Evolutionary conservation across 805 yeast genomes (phyloP), one percentile per base, ranked within the genome.

Genomic region (Hemisphaericaspora nanyangensis): DNA sequence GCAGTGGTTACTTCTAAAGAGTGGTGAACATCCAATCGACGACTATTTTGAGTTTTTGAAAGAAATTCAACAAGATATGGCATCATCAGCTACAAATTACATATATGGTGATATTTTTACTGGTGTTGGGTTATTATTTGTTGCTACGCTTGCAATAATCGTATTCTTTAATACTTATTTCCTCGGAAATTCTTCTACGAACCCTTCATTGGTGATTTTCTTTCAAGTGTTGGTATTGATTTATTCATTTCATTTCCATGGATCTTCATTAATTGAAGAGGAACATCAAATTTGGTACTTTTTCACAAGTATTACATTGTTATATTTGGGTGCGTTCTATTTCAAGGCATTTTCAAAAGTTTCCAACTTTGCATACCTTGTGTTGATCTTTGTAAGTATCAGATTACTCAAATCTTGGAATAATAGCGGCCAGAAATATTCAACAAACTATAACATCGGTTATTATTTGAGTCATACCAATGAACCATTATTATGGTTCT

Each of bases 201-300:
- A 34, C 34, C 17, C 41, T 17, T 36, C 40, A 8, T 51, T 52
- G 22, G 58, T 51, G 15, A 36, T 39, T 40, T 53, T 53, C 49
- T 33, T 65, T 15, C 31, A 71, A 29, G 34, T 67, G 0, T 71
- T 80, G 38, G 74, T 82, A 3, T 27, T 68, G 0, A 12, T 54
- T 2, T 68, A 62, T 48, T 71, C 86, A 0, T 72, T 82, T 47
- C 87, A 90, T 63, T 96, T 90, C 8, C 87, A 95, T 44, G 90
- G 96, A 19, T 67, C 73, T 4, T 66, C 72, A 3, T 69, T 90
- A 41, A 84, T 93, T 13, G 99, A 93, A 54, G 99, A 93, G 58
- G 99, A 93, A 55, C 95, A 93, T 55, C 96, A 90, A 55, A 59
- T 90, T 13, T 93, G 99, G 99, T 93, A 95, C 86, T 85, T 57